Percentiles rank a stretch among this genome's conserved stretches.
Conservation (phyloP, 441 rosid species). For the Syzygium syzygioides region DNA sequence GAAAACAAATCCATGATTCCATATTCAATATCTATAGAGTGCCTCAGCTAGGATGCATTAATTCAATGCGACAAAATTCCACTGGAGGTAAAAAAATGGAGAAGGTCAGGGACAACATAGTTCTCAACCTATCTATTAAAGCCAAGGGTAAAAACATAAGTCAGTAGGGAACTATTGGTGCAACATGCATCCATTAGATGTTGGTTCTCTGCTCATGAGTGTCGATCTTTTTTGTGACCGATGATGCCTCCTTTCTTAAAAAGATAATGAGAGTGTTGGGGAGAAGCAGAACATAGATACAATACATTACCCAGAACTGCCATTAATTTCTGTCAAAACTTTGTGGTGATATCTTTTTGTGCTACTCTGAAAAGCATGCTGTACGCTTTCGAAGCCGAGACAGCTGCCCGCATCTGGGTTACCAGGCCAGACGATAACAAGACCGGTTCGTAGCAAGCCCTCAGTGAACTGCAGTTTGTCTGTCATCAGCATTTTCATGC, state of each 20-base stretch:
- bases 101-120: neutral
- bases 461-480: conserved; percentile 20
- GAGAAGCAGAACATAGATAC: neutral
- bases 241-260: neutral
- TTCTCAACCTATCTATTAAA: neutral
- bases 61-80: neutral
- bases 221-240: neutral
- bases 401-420: neutral
- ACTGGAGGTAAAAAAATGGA: neutral
- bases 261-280: rapidly evolving
- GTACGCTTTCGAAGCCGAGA: neutral
- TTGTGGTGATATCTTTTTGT: neutral
- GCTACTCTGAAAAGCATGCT: neutral
- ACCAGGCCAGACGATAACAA: neutral
- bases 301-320: neutral
- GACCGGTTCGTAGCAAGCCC: neutral
- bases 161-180: neutral
- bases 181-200: neutral
- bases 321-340: neutral
- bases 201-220: neutral
- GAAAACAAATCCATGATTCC: neutral
- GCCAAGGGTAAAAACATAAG: neutral
- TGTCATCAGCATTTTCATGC: conserved; percentile 40
- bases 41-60: neutral
- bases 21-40: neutral